These are phyloP conservation scores for Melanomma pulvis-pyrius DNA, from an alignment of 495 filamentous ascomycete species.

Conservation along the genomic window DNA sequence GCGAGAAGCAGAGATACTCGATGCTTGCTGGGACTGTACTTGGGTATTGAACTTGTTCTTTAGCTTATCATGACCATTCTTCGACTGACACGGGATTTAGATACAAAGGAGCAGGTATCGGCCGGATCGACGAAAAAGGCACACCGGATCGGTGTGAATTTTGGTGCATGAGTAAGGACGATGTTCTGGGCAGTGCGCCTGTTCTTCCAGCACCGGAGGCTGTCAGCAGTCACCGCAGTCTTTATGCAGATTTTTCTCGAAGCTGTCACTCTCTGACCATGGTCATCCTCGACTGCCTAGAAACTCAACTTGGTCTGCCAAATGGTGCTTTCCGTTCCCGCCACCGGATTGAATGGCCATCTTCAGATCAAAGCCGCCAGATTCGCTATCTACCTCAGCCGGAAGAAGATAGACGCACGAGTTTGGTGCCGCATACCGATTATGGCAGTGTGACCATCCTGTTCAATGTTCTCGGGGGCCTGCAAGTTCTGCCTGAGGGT, in stretches of 20 bases:
- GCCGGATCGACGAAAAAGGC: conserved; percentile 24
- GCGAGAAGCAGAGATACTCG: conserved; percentile 4
- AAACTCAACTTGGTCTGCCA: conserved; percentile 5
- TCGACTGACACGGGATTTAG: not conserved
- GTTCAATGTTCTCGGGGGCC: conserved; percentile 43
- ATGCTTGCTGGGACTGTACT: not conserved
- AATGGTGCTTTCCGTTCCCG: not conserved
- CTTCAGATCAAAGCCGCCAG: not conserved
- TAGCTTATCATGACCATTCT: not conserved
- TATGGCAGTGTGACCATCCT: conserved; percentile 46
- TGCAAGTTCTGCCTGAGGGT: conserved; percentile 20
- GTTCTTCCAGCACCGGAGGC: conserved; percentile 30
- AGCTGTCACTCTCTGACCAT: not conserved
- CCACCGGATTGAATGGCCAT: conserved; percentile 10
- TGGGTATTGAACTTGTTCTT: not conserved
- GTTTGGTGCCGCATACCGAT: conserved; percentile 39
- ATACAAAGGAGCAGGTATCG: conserved; percentile 2
- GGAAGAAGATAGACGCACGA: not conserved
- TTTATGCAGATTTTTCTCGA: not conserved
- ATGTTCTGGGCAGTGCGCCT: conserved; percentile 32
- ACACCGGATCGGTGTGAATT: conserved; percentile 40
- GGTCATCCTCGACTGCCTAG: conserved; percentile 15
- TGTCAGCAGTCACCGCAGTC: not conserved
- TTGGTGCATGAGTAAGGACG: conserved; percentile 43
- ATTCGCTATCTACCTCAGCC: not conserved